Evolutionary conservation across 371 early-diverging fungal genomes (phyloP), one percentile per base, ranked within the genome.

Genomic region (Rhizomucor miehei): DNA sequence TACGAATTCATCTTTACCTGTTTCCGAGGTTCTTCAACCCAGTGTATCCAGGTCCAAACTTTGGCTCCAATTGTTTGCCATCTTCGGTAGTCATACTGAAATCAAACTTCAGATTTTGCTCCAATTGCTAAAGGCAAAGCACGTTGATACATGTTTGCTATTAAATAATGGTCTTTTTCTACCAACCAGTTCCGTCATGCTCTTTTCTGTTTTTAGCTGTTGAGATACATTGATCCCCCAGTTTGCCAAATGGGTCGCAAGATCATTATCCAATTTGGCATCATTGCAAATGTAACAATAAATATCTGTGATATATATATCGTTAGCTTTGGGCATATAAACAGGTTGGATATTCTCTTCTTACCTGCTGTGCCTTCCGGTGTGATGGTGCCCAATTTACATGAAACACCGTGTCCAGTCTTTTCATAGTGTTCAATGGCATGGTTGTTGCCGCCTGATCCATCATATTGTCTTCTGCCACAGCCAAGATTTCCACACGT

Each of bases 381-480:
- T 12, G 96, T 95, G 48, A 98, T 97, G 0, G 99, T 96, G 3
- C 99, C 99, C 10, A 97, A 76, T 59, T 97, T 97, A 41, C 90
- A 87, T 44, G 90, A 85, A 0, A 94, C 87, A 10, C 82, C 80
- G 66, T 99, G 99, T 0, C 85, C 87, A 0, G 92, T 92, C 13
- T 72, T 55, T 43, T 92, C 82, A 66, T 79, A 96, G 76, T 99
- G 99, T 0, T 79, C 81, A 44, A 94, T 61, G 1, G 90, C 98
- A 72, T 99, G 99, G 24, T 96, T 93, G 69, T 99, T 99, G n/a
- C 99, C 99, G n/a, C 96, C 96, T n/a, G 86, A 72, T 3, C 99
- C 99, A 44, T 94, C 99, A 68, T 87, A 96, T 68, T 99, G 99
- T 53, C 85, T 80, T 48, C 92, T 83, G 34, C 92, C 92, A 64